Conservation (phyloP, 495 filamentous ascomycete genomes). For the Lepidopterella palustris region DNA sequence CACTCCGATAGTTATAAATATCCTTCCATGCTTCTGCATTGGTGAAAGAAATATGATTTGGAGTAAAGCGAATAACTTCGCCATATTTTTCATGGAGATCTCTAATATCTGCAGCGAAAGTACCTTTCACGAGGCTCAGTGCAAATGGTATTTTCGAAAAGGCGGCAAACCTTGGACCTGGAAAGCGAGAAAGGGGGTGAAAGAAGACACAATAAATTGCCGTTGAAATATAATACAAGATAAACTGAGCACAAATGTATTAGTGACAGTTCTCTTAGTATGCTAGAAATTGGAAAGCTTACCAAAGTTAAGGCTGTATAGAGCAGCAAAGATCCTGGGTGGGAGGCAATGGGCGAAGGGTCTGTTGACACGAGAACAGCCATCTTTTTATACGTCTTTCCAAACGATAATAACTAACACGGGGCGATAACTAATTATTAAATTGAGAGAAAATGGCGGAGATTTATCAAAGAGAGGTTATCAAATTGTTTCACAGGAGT, state of each 20-base stretch:
- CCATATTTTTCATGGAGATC: conserved; percentile 37
- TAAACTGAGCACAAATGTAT: neutral
- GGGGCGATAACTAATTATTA: too few species aligned
- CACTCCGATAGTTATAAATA: conserved; percentile 24
- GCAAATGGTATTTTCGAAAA: conserved; percentile 17
- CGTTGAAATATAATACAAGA: neutral
- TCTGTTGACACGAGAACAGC: neutral
- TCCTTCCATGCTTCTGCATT: conserved; percentile 28
- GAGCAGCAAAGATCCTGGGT: neutral
- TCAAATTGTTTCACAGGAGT: too few species aligned
- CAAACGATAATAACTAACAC: neutral
- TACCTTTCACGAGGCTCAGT: neutral
- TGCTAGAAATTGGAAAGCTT: neutral
- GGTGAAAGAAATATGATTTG: conserved; percentile 49
- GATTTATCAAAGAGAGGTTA: too few species aligned
- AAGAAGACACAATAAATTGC: conserved; percentile 32
- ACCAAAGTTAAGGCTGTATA: neutral
- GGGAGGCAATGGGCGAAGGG: neutral
- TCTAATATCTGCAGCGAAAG: too few species aligned
- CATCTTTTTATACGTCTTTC: neutral
- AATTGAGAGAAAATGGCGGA: too few species aligned
- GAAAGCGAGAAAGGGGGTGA: conserved; percentile 33
- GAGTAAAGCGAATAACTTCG: conserved; percentile 49
- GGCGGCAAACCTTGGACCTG: conserved; percentile 29
- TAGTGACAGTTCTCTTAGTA: neutral